Evolutionary conservation across 2,329 filamentous ascomycete species (phyloP).

Genomic region (Seiridium cupressi): DNA sequence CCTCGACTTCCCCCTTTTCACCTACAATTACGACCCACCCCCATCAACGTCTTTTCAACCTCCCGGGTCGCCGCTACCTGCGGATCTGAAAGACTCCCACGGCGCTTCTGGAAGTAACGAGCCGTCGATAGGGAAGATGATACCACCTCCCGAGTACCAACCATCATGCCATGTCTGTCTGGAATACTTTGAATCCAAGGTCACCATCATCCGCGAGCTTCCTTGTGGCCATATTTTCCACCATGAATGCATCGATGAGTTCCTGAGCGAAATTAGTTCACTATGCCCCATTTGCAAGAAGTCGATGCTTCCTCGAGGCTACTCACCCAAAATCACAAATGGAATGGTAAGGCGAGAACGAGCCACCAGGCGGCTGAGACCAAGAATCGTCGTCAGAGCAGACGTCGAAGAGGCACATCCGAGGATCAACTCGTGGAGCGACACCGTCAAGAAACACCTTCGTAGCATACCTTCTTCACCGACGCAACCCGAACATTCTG

Average conservation of each 20-base stretch:
- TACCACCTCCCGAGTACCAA: slow-evolving; percentile 61
- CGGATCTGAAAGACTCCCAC: slow-evolving; percentile 21
- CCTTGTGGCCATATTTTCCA: slow-evolving; percentile 94
- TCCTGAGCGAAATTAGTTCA: slow-evolving; percentile 74
- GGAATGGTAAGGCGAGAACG: slow-evolving; percentile 82
- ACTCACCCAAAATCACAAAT: slow-evolving; percentile 73
- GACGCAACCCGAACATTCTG: slow-evolving; percentile 12
- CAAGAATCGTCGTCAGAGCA: slow-evolving; percentile 35
- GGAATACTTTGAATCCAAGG: slow-evolving; percentile 69
- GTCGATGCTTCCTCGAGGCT: slow-evolving; percentile 69
- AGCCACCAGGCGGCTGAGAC: slow-evolving; percentile 60
- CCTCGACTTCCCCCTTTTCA: slow-evolving; percentile 73
- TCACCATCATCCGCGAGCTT: slow-evolving; percentile 77
- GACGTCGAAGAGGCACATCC: background rate
- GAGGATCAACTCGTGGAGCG: slow-evolving; percentile 25
- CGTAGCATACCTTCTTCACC: slow-evolving; percentile 13
- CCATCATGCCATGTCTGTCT: slow-evolving; percentile 88
- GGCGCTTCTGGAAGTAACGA: slow-evolving; percentile 9
- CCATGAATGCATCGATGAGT: slow-evolving; percentile 85
- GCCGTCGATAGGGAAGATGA: slow-evolving; percentile 7
- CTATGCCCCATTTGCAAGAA: slow-evolving; percentile 91
- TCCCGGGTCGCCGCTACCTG: slow-evolving; percentile 25
- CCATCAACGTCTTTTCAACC: slow-evolving; percentile 32
- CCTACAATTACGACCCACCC: slow-evolving; percentile 62
- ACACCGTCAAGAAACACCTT: slow-evolving; percentile 17